These are phyloP conservation scores for Calocybe cyanea DNA, from an alignment of 768 basidiomycete species.

Conservation along the genomic window DNA sequence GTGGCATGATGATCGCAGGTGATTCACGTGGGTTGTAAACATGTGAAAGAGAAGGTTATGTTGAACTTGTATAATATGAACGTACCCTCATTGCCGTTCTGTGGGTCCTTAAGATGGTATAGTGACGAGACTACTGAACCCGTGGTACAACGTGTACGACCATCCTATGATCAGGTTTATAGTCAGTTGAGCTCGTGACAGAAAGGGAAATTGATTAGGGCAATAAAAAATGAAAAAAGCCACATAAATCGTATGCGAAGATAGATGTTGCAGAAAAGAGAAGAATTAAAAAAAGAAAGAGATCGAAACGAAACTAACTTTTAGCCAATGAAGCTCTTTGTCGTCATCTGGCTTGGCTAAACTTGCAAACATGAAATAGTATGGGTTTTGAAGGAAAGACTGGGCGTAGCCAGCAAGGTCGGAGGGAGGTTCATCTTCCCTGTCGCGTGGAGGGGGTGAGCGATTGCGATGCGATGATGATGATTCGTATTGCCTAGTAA, in stretches of 20 bases:
- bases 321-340: conserved; percentile 79
- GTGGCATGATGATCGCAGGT: no score
- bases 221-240: not conserved
- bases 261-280: not conserved
- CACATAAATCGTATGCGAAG: not conserved
- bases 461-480: not conserved
- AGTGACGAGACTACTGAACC: conserved; percentile 87
- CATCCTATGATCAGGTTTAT: conserved; percentile 51
- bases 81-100: conserved; percentile 44
- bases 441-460: not conserved
- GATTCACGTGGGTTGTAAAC: not conserved
- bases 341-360: conserved; percentile 88
- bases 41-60: not conserved
- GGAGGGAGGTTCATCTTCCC: conserved; percentile 18
- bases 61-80: not conserved
- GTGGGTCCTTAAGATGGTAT: conserved; percentile 83
- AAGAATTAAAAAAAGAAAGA: no score
- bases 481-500: conserved; percentile 2
- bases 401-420: conserved; percentile 43
- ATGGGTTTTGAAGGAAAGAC: conserved; percentile 82
- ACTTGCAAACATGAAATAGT: conserved; percentile 94
- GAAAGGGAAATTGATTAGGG: not conserved
- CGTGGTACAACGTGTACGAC: conserved; percentile 87
- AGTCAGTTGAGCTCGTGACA: not conserved
- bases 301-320: conserved; percentile 52